These are phyloP conservation scores for Coemansia sp. DNA, from an alignment of 192 early-diverging fungal genomes.

Conservation along the genomic window DNA sequence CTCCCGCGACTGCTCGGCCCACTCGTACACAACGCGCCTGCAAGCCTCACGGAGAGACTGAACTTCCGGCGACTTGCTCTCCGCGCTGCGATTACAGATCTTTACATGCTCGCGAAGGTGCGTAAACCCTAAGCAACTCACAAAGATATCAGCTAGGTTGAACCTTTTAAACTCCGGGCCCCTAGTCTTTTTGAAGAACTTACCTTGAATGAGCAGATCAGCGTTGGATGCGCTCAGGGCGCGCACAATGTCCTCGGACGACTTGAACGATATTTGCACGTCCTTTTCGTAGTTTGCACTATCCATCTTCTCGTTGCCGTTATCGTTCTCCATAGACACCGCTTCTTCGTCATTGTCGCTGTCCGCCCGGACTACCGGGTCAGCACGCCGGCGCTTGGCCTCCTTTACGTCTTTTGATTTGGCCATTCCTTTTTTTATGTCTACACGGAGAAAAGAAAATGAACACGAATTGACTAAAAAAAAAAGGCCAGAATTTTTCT, in stretches of 20 bases:
- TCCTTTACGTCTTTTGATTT: conserved; percentile 9
- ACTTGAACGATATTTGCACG: conserved; percentile 30
- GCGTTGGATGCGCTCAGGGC: conserved; percentile 29
- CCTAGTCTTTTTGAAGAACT: neutral
- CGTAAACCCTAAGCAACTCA: conserved; percentile 27
- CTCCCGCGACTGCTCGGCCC: conserved; percentile 29
- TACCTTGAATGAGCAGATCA: conserved; percentile 52
- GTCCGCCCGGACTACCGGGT: neutral
- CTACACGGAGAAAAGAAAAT: neutral
- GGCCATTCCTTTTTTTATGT: conserved; percentile 7
- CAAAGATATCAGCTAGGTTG: neutral
- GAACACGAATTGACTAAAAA: neutral
- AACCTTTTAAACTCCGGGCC: neutral
- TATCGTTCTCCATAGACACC: neutral
- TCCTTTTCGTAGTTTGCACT: conserved; percentile 17
- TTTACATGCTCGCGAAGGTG: conserved; percentile 48
- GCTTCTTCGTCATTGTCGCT: neutral
- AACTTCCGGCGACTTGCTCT: neutral
- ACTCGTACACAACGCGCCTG: conserved; percentile 42
- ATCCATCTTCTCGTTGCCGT: neutral
- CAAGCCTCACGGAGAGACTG: conserved; percentile 27
- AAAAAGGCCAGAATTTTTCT: neutral
- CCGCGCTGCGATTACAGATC: conserved; percentile 28
- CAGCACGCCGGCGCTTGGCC: conserved; percentile 5
- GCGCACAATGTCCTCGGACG: conserved; percentile 28